Percentiles rank a stretch among this genome's conserved stretches.
phyloP scores from a whole-genome alignment of 805 yeast genomes.

The Babjeviella inositovora region DNA sequence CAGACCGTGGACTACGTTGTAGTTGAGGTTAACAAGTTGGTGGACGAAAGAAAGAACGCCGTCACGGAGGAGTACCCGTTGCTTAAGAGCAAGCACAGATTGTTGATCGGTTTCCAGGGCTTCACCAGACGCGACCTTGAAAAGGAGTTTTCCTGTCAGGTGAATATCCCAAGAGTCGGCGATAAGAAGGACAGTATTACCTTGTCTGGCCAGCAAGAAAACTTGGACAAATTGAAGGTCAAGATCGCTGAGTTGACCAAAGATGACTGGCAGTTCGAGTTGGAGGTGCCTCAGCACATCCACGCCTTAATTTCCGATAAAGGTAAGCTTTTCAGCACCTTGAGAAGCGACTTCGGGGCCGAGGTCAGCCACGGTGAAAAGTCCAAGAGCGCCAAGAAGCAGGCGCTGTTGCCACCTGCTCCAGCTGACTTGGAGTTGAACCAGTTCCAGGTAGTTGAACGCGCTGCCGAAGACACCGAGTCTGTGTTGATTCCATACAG shows the following conservation, averaged over 20 bases:
- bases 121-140: conserved; percentile 56
- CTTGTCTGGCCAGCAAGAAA: conserved; percentile 51
- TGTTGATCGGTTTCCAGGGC: conserved; percentile 74
- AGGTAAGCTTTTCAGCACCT: conserved; percentile 43
- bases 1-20: conserved; percentile 54
- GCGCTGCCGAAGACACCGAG: conserved; percentile 9
- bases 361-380: conserved; percentile 43
- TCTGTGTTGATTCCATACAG: conserved; percentile 42
- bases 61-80: conserved; percentile 34
- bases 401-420: conserved; percentile 7
- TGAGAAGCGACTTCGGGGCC: conserved; percentile 34
- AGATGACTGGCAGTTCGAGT: conserved; percentile 35
- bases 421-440: conserved; percentile 2
- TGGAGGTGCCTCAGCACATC: conserved; percentile 38
- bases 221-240: conserved; percentile 44
- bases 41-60: conserved; percentile 47
- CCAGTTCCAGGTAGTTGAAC: no score
- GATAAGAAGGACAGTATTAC: conserved; percentile 32
- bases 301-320: conserved; percentile 52
- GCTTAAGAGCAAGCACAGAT: conserved; percentile 60
- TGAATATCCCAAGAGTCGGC: conserved; percentile 52
- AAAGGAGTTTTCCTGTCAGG: conserved; percentile 43
- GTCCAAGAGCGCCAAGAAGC: conserved; percentile 25
- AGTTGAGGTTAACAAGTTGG: conserved; percentile 42
- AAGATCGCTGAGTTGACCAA: conserved; percentile 45